Percentiles rank a stretch among this genome's conserved stretches.
Conservation (phyloP, 768 basidiomycete species). For the Xanthoconium stramineum region DNA sequence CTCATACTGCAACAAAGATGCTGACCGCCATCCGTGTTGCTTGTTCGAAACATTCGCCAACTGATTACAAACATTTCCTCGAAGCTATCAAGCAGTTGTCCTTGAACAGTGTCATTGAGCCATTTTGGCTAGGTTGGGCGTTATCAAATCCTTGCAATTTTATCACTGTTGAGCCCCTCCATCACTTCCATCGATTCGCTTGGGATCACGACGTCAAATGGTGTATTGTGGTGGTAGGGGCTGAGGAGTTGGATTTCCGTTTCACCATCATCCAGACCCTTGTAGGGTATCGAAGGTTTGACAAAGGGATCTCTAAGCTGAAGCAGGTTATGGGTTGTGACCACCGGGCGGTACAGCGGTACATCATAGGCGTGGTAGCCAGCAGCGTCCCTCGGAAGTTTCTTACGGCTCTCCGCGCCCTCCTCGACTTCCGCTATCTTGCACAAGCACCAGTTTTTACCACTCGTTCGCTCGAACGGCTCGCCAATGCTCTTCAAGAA, state of each 20-base stretch:
- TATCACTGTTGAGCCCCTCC: neutral
- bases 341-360: neutral
- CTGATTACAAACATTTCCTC: neutral
- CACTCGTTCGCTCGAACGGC: too few species aligned
- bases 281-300: too few species aligned
- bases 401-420: neutral
- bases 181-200: neutral
- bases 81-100: too few species aligned
- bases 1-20: neutral
- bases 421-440: neutral
- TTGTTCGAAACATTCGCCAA: too few species aligned
- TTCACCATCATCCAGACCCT: neutral
- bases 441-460: too few species aligned
- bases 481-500: neutral
- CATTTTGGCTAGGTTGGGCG: too few species aligned
- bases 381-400: too few species aligned
- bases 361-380: neutral
- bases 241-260: neutral
- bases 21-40: neutral
- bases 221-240: neutral
- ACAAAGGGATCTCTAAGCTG: neutral
- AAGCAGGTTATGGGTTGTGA: neutral
- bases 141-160: too few species aligned
- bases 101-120: too few species aligned
- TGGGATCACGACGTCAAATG: slow-evolving; percentile 2